Conservation (phyloP, 1,139 yeast species). For the Suhomyces bokatorum region DNA sequence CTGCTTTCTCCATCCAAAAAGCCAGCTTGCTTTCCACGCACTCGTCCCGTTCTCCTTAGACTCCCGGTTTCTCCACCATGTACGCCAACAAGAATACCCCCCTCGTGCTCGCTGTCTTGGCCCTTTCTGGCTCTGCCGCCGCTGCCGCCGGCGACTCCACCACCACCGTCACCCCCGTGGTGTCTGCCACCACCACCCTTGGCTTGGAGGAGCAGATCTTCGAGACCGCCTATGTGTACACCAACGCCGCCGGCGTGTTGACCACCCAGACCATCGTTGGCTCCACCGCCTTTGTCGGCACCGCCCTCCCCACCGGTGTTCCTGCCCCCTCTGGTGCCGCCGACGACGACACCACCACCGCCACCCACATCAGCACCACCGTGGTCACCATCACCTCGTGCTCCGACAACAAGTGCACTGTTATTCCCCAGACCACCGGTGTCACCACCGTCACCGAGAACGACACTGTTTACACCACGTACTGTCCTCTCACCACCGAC, state of each 20-base stretch:
- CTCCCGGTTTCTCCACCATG: constrained; percentile 4
- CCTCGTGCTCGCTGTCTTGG: constrained; percentile 12
- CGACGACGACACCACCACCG: constrained; percentile 2
- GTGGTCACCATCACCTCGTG: constrained; percentile 48
- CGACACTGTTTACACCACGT: constrained; percentile 16
- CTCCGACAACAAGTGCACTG: constrained; percentile 35
- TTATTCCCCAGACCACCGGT: constrained; percentile 41
- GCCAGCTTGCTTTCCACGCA: background rate
- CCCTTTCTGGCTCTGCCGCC: constrained; percentile 11
- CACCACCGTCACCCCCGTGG: constrained; percentile 33
- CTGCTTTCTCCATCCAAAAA: background rate
- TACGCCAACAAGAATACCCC: constrained; percentile 6
- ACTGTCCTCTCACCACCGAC: constrained; percentile 15
- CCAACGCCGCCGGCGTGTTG: constrained; percentile 30
- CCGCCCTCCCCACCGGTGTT: constrained; percentile 3
- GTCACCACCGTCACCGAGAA: constrained; percentile 37
- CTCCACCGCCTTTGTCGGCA: constrained; percentile 19
- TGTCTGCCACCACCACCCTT: constrained; percentile 33
- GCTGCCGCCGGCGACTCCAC: constrained; percentile 13
- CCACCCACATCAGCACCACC: constrained; percentile 19
- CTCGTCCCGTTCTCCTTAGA: constrained; percentile 6
- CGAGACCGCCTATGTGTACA: constrained; percentile 39
- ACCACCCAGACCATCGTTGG: constrained; percentile 36
- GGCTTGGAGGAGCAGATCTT: constrained; percentile 30
- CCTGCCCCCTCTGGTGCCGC: constrained; percentile 10